Conservation (phyloP, 495 filamentous ascomycete genomes). For the Penicillium fimorum region DNA sequence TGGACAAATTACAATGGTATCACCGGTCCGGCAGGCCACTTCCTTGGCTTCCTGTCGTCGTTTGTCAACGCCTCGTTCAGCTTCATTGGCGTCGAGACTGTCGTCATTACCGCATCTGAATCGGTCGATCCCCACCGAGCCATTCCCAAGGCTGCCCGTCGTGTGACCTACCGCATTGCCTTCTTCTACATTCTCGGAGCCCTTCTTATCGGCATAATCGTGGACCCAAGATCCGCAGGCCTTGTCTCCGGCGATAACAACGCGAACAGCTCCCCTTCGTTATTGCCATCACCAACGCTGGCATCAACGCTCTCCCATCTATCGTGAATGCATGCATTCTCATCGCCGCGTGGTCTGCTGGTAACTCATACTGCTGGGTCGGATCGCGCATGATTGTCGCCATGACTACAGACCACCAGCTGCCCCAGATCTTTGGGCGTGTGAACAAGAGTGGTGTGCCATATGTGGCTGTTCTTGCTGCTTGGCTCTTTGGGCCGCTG, state of each 20-base stretch:
- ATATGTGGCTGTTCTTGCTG: conserved; percentile 33
- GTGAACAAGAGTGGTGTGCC: conserved; percentile 35
- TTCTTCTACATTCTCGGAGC: conserved; percentile 72
- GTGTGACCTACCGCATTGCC: conserved; percentile 81
- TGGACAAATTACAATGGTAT: conserved; percentile 38
- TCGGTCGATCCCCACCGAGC: conserved; percentile 73
- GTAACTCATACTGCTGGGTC: conserved; percentile 54
- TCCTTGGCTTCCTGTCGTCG: conserved; percentile 45
- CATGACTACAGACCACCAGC: conserved; percentile 37
- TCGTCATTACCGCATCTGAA: conserved; percentile 80
- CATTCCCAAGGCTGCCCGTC: conserved; percentile 76
- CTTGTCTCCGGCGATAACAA: conserved; percentile 54
- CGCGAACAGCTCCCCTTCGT: conserved; percentile 54
- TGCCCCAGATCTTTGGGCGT: conserved; percentile 36
- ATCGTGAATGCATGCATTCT: conserved; percentile 77
- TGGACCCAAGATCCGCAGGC: conserved; percentile 40
- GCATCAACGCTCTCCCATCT: conserved; percentile 65
- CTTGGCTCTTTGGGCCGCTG: conserved; percentile 34
- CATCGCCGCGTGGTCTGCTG: conserved; percentile 64
- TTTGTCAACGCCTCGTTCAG: conserved; percentile 50
- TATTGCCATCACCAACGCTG: conserved; percentile 57
- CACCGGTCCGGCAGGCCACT: conserved; percentile 38
- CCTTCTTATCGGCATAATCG: conserved; percentile 55
- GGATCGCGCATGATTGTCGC: conserved; percentile 40
- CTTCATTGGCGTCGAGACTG: conserved; percentile 64